Evolutionary conservation across 176 grass and related monocot species (phyloP).

Genomic region (Rhipidocladum racemiflorum): DNA sequence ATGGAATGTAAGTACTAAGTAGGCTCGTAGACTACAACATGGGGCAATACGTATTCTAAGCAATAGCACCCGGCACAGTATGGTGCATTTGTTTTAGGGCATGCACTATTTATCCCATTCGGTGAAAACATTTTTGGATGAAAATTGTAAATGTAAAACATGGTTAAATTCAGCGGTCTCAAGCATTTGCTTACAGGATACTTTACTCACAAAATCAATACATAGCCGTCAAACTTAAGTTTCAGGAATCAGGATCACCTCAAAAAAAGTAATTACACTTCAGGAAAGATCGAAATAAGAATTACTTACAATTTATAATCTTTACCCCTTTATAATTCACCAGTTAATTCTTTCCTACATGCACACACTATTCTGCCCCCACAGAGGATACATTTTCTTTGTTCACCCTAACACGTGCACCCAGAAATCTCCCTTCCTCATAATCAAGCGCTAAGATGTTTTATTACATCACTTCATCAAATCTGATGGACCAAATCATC

Average conservation of each 20-base stretch:
- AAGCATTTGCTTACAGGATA: background rate
- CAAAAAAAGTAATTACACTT: background rate
- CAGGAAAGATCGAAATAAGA: background rate
- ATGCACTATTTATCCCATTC: background rate
- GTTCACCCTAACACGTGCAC: too few species aligned
- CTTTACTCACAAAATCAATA: background rate
- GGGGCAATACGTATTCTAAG: background rate
- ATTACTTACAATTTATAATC: constrained; percentile 17
- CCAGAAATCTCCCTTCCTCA: too few species aligned
- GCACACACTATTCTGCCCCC: too few species aligned
- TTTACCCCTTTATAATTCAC: too few species aligned
- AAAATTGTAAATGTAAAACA: background rate
- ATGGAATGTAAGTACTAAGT: background rate
- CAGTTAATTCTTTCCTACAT: too few species aligned
- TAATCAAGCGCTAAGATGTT: too few species aligned
- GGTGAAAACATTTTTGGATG: background rate
- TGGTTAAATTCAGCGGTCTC: background rate
- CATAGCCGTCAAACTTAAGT: background rate
- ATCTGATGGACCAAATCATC: too few species aligned
- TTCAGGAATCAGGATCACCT: background rate
- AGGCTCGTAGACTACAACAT: background rate
- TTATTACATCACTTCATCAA: too few species aligned
- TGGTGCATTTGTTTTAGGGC: background rate
- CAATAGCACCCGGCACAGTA: background rate
- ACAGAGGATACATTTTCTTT: too few species aligned